These are phyloP conservation scores for Takashimella koratensis DNA, from an alignment of 1,284 basidiomycete genomes.

Conservation along the genomic window DNA sequence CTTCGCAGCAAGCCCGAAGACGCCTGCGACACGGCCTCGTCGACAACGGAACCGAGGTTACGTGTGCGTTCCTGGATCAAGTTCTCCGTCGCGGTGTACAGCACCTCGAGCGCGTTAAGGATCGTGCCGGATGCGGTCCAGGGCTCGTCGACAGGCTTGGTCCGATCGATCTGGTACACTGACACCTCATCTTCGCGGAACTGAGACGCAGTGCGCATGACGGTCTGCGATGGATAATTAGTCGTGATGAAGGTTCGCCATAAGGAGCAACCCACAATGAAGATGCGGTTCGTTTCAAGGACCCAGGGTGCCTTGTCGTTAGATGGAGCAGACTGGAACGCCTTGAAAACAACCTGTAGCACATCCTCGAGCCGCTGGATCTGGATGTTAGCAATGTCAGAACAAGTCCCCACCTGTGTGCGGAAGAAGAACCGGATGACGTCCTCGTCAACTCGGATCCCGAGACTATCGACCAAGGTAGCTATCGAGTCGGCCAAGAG, in stretches of 20 bases:
- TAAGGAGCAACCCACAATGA: constrained; percentile 56
- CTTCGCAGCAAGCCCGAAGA: constrained; percentile 5
- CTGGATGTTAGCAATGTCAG: constrained; percentile 7
- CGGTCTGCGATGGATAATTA: constrained; percentile 56
- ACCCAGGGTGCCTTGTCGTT: constrained; percentile 53
- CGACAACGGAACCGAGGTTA: constrained; percentile 51
- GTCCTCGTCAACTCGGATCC: constrained; percentile 61
- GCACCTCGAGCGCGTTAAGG: constrained; percentile 65
- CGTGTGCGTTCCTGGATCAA: constrained; percentile 52
- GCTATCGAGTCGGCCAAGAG: constrained; percentile 50
- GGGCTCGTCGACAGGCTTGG: constrained; percentile 61
- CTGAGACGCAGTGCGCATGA: constrained; percentile 66
- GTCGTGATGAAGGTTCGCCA: too few relatives aligned
- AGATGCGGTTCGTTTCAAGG: constrained; percentile 68
- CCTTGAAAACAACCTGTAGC: constrained; percentile 39
- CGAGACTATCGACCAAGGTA: constrained; percentile 30
- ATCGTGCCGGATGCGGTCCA: constrained; percentile 75
- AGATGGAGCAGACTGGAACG: constrained; percentile 23
- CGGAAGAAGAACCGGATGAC: constrained; percentile 82
- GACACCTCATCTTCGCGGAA: constrained; percentile 67
- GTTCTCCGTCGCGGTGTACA: constrained; percentile 66
- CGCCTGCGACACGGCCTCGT: constrained; percentile 29
- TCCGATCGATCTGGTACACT: constrained; percentile 67
- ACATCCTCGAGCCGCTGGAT: constrained; percentile 39
- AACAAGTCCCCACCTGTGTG: constrained; percentile 53